phyloP scores from a whole-genome alignment of 2,329 filamentous ascomycete genomes.

The Phoma sp. region DNA sequence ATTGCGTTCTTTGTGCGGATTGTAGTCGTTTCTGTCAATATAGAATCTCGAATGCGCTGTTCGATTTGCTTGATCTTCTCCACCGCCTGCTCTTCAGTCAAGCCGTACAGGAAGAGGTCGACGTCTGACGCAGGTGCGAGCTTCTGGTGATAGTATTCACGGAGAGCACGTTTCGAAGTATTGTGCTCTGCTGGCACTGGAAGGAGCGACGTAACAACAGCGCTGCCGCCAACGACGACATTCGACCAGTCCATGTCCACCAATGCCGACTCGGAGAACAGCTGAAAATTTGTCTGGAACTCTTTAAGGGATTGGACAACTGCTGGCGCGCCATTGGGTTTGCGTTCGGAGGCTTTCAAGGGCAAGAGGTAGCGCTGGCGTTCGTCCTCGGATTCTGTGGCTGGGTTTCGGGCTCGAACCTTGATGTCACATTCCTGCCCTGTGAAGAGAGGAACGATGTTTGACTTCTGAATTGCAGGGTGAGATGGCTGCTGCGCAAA shows the following conservation, averaged over 20 bases:
- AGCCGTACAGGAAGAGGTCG: conserved; percentile 82
- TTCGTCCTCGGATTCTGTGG: conserved; percentile 64
- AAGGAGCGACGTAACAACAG: conserved; percentile 79
- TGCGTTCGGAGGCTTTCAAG: conserved; percentile 67
- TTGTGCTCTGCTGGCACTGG: conserved; percentile 62
- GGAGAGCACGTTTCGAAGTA: conserved; percentile 50
- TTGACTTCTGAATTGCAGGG: conserved; percentile 64
- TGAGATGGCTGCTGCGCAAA: conserved; percentile 73
- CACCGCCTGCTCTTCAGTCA: conserved; percentile 77
- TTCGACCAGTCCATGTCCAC: conserved; percentile 82
- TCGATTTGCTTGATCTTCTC: conserved; percentile 88
- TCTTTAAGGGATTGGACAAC: conserved; percentile 71
- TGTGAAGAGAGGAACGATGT: conserved; percentile 71
- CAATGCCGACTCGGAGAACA: conserved; percentile 82
- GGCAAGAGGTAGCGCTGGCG: conserved; percentile 73
- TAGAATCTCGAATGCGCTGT: conserved; percentile 72
- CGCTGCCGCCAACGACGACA: conserved; percentile 80
- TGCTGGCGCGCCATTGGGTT: conserved; percentile 67
- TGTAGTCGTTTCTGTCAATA: conserved; percentile 82
- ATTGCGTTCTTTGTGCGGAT: conserved; percentile 87
- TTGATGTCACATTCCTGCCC: conserved; percentile 61
- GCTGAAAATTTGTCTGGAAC: conserved; percentile 78
- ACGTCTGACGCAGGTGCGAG: conserved; percentile 85
- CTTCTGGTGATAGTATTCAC: conserved; percentile 77
- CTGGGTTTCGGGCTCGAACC: conserved; percentile 66